Conservation (phyloP, 2,329 filamentous ascomycete species). For the Phyllosticta paracitricarpa region DNA sequence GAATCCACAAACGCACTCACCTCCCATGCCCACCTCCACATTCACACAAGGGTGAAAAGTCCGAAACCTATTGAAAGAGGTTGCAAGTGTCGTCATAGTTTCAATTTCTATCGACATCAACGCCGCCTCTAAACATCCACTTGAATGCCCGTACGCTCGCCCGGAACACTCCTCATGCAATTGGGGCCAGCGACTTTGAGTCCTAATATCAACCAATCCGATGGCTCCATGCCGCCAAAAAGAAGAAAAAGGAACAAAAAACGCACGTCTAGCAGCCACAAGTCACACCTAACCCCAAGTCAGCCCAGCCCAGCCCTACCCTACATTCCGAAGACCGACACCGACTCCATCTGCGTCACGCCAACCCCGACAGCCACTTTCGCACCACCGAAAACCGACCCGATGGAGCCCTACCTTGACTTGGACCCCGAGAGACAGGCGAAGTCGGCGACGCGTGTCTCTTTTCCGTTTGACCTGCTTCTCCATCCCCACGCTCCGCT, state of each 20-base stretch:
- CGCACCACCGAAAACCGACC: not conserved
- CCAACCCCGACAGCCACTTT: not conserved
- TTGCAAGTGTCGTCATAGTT: not conserved
- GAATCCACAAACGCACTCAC: not conserved
- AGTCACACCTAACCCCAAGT: not conserved
- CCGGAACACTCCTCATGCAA: too few relatives aligned
- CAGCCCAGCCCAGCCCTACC: not conserved
- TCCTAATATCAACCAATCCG: not conserved
- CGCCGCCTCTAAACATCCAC: not conserved
- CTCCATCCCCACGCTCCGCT: not conserved
- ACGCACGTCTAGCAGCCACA: not conserved
- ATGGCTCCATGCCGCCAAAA: not conserved
- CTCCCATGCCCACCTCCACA: not conserved
- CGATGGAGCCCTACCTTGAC: not conserved
- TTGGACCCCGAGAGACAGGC: not conserved
- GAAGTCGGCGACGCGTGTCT: not conserved
- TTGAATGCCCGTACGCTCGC: not conserved
- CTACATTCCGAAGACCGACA: not conserved
- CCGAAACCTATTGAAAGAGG: not conserved
- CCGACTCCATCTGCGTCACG: not conserved
- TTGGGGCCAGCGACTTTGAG: not conserved
- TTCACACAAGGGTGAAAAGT: not conserved
- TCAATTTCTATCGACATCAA: not conserved
- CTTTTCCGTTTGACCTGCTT: not conserved
- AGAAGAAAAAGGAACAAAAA: not conserved